Evolutionary conservation across 2,329 filamentous ascomycete genomes (phyloP).

Genomic region (Macrophomina pseudophaseolina): DNA sequence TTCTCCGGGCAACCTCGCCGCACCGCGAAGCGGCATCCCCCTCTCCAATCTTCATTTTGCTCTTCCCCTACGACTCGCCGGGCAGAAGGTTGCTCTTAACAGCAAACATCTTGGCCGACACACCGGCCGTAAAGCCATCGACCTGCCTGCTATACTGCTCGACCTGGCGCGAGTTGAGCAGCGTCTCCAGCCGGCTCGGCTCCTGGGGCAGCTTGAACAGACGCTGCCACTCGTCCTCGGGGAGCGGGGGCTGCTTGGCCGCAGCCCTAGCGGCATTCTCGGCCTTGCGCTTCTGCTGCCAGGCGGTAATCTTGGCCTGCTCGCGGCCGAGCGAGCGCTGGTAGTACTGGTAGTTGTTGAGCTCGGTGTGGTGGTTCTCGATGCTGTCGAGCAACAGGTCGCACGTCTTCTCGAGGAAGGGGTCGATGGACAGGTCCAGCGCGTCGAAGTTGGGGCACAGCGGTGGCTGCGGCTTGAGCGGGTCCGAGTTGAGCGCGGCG

Average conservation of each 20-base stretch:
- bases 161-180: conserved; percentile 94
- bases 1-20: not conserved
- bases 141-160: conserved; percentile 98
- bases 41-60: not conserved
- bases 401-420: conserved; percentile 97
- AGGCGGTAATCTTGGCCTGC: conserved; percentile 94
- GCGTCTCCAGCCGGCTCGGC: conserved; percentile 88
- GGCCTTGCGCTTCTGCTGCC: conserved; percentile 95
- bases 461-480: conserved; percentile 62
- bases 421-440: conserved; percentile 92
- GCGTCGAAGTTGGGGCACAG: conserved; percentile 88
- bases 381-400: conserved; percentile 96
- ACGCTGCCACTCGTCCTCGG: conserved; percentile 97
- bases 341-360: conserved; percentile 99
- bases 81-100: conserved; percentile 74
- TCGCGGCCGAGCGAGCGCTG: conserved; percentile 91
- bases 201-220: conserved; percentile 97
- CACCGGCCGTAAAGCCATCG: conserved; percentile 90
- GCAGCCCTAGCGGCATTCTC: conserved; percentile 86
- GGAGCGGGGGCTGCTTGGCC: conserved; percentile 85
- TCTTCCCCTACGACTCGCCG: conserved; percentile 47
- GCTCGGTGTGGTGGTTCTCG: conserved; percentile 96
- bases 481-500: conserved; percentile 73
- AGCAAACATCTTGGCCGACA: conserved; percentile 97
- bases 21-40: not conserved